Base-by-base conservation (phyloP, 1,284 basidiomycete species). In the Cryptococcus sp. region DNA sequence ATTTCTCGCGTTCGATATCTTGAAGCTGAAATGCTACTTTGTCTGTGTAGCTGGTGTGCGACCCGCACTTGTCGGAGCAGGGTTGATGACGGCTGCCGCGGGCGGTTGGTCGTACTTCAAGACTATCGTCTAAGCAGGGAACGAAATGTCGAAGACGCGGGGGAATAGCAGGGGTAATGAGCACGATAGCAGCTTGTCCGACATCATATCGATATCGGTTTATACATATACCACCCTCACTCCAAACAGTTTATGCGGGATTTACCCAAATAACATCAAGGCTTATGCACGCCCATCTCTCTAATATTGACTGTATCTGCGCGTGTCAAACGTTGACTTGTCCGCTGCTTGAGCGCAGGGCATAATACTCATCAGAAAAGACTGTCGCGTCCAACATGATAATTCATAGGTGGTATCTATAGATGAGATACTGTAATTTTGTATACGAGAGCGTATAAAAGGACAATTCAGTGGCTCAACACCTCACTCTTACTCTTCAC, bases 61-160 rank as follows among this genome's bases (percentile, higher is more conserved):
- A 74, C 91, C 94, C 66, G 90, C 91, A 67, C 78, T 93, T 61
- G 89, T 90, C 61, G 90, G 94, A 63, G 92, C 91, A 54, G 87
- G 88, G 54, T 80, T 97, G 69, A 89, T 94, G 80, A 93, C 93
- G 68, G 89, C 85, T 63, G 82, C 87, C 70, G 93, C 93, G 62
- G 93, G 92, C 58, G 80, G 87, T 59, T 97, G 94, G 93, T 93
- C 91, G 79, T 87, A 86, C 80, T 85, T 91, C 79, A 96, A 96
- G 84, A 87, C 84, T 78, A 86, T 64, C 38, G 66, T 74, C 25
- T 74, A 69, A 61, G 10, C 20, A 40, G 13, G 41, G n/a, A 25
- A 10, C 40, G 46, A n/a, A 34, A 34, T 2, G 29, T 34, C 29
- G 8, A 10, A 2, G 29, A 34, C 29, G 29, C 29, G 29, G 29